Conservation (phyloP, 495 filamentous ascomycete species). For the Tuber microsphaerosporum region DNA sequence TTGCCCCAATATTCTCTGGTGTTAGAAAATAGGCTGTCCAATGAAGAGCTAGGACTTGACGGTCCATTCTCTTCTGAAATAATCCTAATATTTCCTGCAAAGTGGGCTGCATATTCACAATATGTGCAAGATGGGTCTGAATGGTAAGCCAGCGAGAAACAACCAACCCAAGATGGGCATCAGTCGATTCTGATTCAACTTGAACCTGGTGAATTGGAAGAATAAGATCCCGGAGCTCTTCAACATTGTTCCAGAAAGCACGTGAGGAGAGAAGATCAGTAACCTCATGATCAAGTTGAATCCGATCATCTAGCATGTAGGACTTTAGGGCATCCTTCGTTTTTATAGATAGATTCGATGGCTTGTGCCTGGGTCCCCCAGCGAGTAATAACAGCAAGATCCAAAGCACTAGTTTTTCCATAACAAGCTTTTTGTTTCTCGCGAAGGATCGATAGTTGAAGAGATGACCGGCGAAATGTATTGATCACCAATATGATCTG, state of each 20-base stretch:
- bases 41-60: not conserved
- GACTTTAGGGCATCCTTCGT: not conserved
- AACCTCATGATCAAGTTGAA: not conserved
- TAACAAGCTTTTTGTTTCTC: not conserved
- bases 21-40: not conserved
- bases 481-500: not conserved
- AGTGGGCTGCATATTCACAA: too few relatives aligned
- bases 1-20: not conserved
- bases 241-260: not conserved
- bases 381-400: not conserved
- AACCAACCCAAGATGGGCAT: too few relatives aligned
- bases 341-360: not conserved
- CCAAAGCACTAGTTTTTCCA: not conserved
- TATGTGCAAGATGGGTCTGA: not conserved
- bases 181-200: too few relatives aligned
- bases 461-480: not conserved
- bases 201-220: not conserved
- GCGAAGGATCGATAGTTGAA: not conserved
- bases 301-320: not conserved
- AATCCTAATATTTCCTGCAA: not conserved
- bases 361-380: not conserved
- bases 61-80: not conserved
- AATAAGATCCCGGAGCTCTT: not conserved
- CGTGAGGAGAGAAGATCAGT: not conserved
- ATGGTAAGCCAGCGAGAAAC: too few relatives aligned